Base-by-base conservation (phyloP, 495 filamentous ascomycete species). In the Lasiosphaeris hirsuta region DNA sequence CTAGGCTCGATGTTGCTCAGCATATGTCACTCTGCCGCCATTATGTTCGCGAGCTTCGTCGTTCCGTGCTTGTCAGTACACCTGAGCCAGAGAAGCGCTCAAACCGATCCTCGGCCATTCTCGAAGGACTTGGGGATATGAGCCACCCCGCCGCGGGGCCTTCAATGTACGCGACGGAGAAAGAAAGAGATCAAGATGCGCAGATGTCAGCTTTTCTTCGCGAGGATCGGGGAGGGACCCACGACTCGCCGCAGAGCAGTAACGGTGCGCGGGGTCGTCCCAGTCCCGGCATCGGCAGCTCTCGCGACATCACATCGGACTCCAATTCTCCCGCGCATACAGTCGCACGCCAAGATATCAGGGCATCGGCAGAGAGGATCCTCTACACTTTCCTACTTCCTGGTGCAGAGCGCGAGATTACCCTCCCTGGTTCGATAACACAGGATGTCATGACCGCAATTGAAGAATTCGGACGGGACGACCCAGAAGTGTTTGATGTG, bases 1-100 rank as follows among this genome's bases (percentile, higher is more conserved):
- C n/a, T 54, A 98, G 93, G 94, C 92, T 99, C 64, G 94, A 99
- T 85, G 93, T 99, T 41, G 90, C 94, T 9, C 94, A 99, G 68
- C 94, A 99, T 71, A 96, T 97, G 87, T 94, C 91, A 13, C 83
- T 99, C 30, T 99, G 94, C 69, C 90, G 94, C 42, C 92, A 97
- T 73, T 99, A 96, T 75, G 95, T 99, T 15, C 87, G 94, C 61
- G 93, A 97, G 68, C 79, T 99, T 50, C 90, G 94, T 53, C 81
- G 94, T 50, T 97, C 93, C 2, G 91, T 97, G 40, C 83, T 99
- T 30, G 83, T 97, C 30, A 88, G 90, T 18, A 99, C 94, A 0
- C 94, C 94, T 10, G 94, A 97, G 53, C 79, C 90, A 30, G 92
- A 96, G 56, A 91, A 88, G 67, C 81, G 82, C 39, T 94, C 89